Conservation (phyloP, 1,139 yeast genomes). For the Yamadazyma diospyri region DNA sequence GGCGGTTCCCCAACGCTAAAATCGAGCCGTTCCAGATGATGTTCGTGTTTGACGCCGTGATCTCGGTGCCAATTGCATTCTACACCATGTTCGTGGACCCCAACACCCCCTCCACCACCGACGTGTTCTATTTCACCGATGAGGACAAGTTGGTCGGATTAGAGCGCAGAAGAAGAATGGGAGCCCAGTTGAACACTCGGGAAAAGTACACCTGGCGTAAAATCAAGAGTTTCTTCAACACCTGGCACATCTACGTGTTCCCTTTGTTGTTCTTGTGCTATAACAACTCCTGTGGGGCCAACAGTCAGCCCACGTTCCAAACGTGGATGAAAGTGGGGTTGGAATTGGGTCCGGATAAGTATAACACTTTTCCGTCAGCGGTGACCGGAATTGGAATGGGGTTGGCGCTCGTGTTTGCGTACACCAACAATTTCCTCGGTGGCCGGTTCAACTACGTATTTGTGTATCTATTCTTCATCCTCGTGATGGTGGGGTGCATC, state of each 20-base stretch:
- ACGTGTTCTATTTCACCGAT: conserved; percentile 33
- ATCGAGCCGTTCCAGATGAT: conserved; percentile 36
- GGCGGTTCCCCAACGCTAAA: conserved; percentile 25
- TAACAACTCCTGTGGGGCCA: conserved; percentile 45
- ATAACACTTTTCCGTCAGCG: conserved; percentile 49
- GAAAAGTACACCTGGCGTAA: conserved; percentile 38
- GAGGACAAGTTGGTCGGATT: conserved; percentile 34
- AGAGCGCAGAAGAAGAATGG: conserved; percentile 41
- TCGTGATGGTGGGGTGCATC: conserved; percentile 39
- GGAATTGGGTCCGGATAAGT: conserved; percentile 33
- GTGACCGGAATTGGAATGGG: conserved; percentile 45
- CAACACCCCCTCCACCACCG: conserved; percentile 37
- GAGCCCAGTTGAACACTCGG: conserved; percentile 45
- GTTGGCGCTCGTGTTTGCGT: conserved; percentile 35
- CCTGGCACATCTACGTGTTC: conserved; percentile 50
- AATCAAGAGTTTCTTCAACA: conserved; percentile 38
- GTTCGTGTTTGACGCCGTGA: conserved; percentile 37
- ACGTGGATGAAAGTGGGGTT: conserved; percentile 50
- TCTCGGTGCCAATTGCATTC: conserved; percentile 33
- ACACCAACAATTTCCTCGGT: conserved; percentile 40
- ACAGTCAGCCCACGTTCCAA: conserved; percentile 47
- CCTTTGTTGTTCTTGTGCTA: conserved; percentile 48
- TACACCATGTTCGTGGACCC: conserved; percentile 37
- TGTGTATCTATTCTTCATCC: conserved; percentile 32
- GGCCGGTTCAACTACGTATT: conserved; percentile 39